Base-by-base conservation (phyloP, 1,284 basidiomycete species). In the Inonotus obliquus region DNA sequence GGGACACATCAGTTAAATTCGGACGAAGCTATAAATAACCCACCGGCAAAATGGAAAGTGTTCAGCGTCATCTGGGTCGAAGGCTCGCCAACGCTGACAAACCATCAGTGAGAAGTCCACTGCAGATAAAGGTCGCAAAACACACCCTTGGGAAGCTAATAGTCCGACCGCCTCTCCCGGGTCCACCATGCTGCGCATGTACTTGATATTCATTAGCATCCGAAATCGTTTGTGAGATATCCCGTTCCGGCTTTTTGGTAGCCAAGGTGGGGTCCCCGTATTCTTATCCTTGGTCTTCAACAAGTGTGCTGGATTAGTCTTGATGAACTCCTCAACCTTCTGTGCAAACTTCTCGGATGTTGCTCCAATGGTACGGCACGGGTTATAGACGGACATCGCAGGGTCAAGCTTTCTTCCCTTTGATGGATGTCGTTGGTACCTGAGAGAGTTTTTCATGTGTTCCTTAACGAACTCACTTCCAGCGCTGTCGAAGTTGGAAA, bases 21-120 rank as follows among this genome's bases (percentile, higher is more conserved):
- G 2, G 27, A 13, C 17, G 1, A n/a, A 25, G 54, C 25, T n/a
- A 54, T 52, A 57, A 51, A 55, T 65, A 63, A 58, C 83, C 69
- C 73, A 86, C 92, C 94, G 66, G 95, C 95, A 73, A 99, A 98
- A 80, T 99, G 97, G 86, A 99, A 99, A 9, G 97, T 99, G 75
- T 99, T 99, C 67, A 99, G 79, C 32, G 97, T 99, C 97, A 99
- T 99, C 74, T 99, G 97, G 1, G 97, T 99, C 25, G 97, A 99
- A 3, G 97, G 97, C 75, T 99, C 97, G 63, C 97, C 97, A 53
- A 99, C 87, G 79, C 95, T 95, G 65, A 65, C 37, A 53, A 14
- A 41, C 1, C 3, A 21, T 66, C 3, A 69, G 39, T n/a, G 59
- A 48, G 63, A 29, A 39, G 27, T 55, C 35, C 35, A 63, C 49